Evolutionary conservation across 331 rosid genomes (phyloP), one percentile per base, ranked within the genome.

Genomic region (Erythrophleum ivorense): DNA sequence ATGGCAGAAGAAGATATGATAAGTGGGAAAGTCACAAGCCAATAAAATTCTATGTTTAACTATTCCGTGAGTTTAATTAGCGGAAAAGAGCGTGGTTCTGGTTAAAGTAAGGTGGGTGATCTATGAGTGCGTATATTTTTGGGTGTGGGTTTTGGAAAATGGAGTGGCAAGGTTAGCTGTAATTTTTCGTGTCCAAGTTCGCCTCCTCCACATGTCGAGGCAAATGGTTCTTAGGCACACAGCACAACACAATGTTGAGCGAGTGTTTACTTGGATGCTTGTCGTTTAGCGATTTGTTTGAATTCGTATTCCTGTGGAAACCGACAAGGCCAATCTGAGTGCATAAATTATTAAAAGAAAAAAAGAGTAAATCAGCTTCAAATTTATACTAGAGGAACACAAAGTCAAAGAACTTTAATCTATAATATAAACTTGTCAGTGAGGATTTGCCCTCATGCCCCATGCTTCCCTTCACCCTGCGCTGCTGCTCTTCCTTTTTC

Each of bases 211-310:
- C 86, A 43, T 82, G 84, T 75, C 77, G 33, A 16, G 73, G 49
- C 48, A 55, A 66, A 68, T 18, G 85, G 84, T 78, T 50, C 53
- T 78, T 46, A 15, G 81, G 69, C 57, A 31, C 78, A 76, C 52
- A 71, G 48, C 54, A 79, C 49, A 66, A 55, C 49, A 75, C 38
- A 46, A 11, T 15, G 64, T 69, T 40, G 85, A 54, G 58, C 24
- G 52, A 66, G 53, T 49, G 78, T 18, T 78, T 79, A 54, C 82
- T 84, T 72, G 41, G 7, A 29, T 49, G 73, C 10, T 84, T 85
- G 96, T 88, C 93, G 93, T 91, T 68, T 91, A 82, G 90, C 50
- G 81, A 12, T 36, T 71, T 77, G 83, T 85, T 73, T 80, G 73
- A 62, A 84, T 83, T 29, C 73, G 82, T 38, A 19, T 38, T 55